Conservation (phyloP, 2,329 filamentous ascomycete genomes). For the Colletotrichum orchidophilum region DNA sequence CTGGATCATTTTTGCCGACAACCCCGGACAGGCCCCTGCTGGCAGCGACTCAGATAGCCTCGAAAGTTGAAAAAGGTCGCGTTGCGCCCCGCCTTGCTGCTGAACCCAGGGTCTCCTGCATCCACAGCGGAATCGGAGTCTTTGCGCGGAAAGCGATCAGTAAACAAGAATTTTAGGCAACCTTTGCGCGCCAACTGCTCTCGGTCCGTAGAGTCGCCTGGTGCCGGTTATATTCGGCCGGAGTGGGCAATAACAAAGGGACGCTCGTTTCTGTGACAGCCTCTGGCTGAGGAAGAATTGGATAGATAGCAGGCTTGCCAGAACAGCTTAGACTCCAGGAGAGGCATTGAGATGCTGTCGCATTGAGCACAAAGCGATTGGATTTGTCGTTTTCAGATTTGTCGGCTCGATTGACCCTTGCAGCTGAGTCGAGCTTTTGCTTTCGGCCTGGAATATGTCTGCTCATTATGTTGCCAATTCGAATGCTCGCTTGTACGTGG, state of each 20-base stretch:
- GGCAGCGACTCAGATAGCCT: not conserved
- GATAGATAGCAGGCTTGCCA: not conserved
- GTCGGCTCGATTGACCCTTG: too few relatives aligned
- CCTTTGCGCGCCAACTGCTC: conserved; percentile 5
- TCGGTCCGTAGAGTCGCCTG: not conserved
- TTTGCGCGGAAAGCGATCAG: conserved; percentile 2
- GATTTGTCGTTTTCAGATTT: too few relatives aligned
- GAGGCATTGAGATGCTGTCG: not conserved
- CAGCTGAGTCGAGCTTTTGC: not conserved
- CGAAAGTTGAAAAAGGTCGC: not conserved
- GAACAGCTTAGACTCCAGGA: not conserved
- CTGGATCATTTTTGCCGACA: not conserved
- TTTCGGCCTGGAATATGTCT: not conserved
- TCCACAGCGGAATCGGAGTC: conserved; percentile 24
- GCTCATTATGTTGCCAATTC: not conserved
- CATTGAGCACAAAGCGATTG: not conserved
- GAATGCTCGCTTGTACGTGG: not conserved
- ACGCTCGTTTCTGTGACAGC: not conserved
- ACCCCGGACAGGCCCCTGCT: not conserved
- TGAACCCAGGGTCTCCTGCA: not conserved
- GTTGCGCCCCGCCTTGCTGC: not conserved
- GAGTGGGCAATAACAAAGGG: not conserved
- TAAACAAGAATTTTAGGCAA: conserved; percentile 1
- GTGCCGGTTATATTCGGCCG: not conserved
- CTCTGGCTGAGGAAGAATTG: not conserved